Conservation (phyloP, 2,329 filamentous ascomycete genomes). For the Pseudocercospora macadamiae region DNA sequence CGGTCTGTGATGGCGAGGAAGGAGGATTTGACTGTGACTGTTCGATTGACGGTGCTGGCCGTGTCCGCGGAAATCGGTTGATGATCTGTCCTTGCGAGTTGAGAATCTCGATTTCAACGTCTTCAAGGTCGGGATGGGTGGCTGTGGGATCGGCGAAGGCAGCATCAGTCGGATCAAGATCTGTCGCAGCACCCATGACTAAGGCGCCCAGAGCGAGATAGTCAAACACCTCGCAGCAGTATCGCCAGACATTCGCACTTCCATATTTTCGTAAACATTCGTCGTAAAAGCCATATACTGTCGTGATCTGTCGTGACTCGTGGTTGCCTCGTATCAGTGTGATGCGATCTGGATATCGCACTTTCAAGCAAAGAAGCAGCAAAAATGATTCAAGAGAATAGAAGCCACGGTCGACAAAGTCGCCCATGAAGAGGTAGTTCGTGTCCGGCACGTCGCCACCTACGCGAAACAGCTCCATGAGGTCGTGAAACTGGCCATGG, state of each 20-base stretch:
- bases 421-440: conserved; percentile 96
- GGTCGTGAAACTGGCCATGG: conserved; percentile 96
- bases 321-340: conserved; percentile 80
- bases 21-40: conserved; percentile 32
- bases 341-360: conserved; percentile 95
- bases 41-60: conserved; percentile 21
- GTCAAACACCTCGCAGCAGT: conserved; percentile 98
- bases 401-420: conserved; percentile 97
- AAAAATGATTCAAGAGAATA: conserved; percentile 97
- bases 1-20: conserved; percentile 45
- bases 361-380: conserved; percentile 92
- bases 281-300: conserved; percentile 98
- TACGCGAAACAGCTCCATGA: conserved; percentile 99
- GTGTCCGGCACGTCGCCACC: conserved; percentile 96
- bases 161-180: conserved; percentile 64
- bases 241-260: conserved; percentile 93
- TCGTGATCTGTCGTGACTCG: conserved; percentile 95
- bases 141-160: conserved; percentile 51
- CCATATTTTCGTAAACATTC: conserved; percentile 98
- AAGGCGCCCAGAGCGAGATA: conserved; percentile 90
- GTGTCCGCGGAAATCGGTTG: conserved; percentile 65
- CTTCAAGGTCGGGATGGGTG: conserved; percentile 59
- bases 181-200: conserved; percentile 78
- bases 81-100: conserved; percentile 81
- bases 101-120: conserved; percentile 90